These are phyloP conservation scores for Ganoderma leucocontextum DNA, from an alignment of 1,284 basidiomycete species.

Conservation along the genomic window DNA sequence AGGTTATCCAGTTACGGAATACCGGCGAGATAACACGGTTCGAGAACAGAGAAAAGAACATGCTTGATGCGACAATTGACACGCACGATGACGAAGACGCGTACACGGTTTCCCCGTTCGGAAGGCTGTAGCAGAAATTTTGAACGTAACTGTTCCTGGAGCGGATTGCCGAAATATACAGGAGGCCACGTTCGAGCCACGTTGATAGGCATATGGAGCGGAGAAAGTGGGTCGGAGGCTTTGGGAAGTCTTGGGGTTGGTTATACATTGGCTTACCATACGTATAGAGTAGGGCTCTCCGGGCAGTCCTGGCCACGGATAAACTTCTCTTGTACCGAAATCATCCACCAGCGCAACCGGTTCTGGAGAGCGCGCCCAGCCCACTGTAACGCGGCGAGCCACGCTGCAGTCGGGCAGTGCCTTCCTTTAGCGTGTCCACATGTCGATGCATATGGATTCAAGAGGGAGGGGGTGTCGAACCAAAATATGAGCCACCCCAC, in stretches of 20 bases:
- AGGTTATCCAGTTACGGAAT: not conserved
- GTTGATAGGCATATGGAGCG: not conserved
- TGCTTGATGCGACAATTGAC: not conserved
- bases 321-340: too few species aligned
- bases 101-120: not conserved
- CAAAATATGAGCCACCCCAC: too few species aligned
- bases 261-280: not conserved
- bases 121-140: not conserved
- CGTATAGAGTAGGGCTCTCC: too few species aligned
- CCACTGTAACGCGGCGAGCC: too few species aligned
- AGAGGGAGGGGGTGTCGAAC: too few species aligned
- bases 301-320: too few species aligned
- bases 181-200: constrained; percentile 3
- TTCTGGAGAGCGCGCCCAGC: too few species aligned
- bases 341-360: too few species aligned
- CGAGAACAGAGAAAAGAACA: constrained; percentile 2
- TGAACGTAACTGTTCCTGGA: not conserved
- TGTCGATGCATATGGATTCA: too few species aligned
- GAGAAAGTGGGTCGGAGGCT: constrained; percentile 9
- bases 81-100: not conserved
- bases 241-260: constrained; percentile 16
- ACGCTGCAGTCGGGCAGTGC: too few species aligned
- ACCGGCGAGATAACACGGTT: not conserved
- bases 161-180: not conserved
- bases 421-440: too few species aligned